These are phyloP conservation scores for Carex kokanica DNA, from an alignment of 176 grass and related monocot species.

Conservation along the genomic window DNA sequence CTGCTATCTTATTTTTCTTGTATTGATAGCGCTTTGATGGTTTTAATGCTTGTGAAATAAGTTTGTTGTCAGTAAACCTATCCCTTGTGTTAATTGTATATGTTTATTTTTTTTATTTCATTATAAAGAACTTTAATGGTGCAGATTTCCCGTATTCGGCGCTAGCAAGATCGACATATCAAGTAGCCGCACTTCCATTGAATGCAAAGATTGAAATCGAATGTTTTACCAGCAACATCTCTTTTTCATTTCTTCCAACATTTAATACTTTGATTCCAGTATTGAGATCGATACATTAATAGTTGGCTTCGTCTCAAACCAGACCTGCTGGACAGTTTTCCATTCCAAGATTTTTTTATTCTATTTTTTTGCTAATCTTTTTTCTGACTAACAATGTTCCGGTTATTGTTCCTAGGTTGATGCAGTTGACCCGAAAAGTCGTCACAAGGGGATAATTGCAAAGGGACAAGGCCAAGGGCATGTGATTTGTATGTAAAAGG, in stretches of 20 bases:
- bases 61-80: neutral
- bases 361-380: neutral
- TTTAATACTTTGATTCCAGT: neutral
- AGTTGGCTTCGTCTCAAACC: neutral
- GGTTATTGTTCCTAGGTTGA: slow-evolving; percentile 39
- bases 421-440: slow-evolving; percentile 87
- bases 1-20: neutral
- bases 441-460: slow-evolving; percentile 65
- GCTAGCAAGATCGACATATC: too few species aligned
- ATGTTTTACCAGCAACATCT: neutral
- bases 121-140: neutral
- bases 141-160: too few species aligned
- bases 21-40: neutral
- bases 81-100: slow-evolving; percentile 1
- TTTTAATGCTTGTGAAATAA: neutral
- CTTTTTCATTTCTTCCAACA: neutral
- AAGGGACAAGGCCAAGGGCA: too few species aligned
- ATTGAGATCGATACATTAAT: neutral
- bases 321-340: neutral
- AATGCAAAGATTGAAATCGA: too few species aligned
- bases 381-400: neutral
- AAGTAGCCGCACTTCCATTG: too few species aligned
- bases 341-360: too few species aligned
- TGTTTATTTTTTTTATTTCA: neutral
- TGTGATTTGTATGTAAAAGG: too few species aligned